Evolutionary conservation across 352 stramenopile species (phyloP), one percentile per base, ranked within the genome.

Genomic region (Globisporangium mamillatum): DNA sequence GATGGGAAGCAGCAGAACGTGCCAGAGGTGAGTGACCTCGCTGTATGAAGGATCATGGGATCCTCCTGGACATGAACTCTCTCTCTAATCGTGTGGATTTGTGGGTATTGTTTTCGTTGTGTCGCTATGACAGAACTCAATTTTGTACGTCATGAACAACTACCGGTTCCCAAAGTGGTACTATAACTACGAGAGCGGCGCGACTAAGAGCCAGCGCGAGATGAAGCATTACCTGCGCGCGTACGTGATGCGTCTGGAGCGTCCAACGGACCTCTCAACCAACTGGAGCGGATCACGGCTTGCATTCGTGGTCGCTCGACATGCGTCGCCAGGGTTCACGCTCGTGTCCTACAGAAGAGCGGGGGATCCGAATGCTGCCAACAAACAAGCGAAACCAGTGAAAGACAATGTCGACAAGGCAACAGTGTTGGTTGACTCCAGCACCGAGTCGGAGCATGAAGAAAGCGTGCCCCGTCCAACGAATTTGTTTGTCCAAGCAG

Each of bases 151-250:
- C 48, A 67, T 87, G 29, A 87, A 87, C 71, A 84, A 87, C 34
- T 72, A 82, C 32, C 75, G 71, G 22, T 84, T 80, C 54, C 77
- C 77, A 25, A 80, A 77, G 53, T 88, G 79, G 79, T 72, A 79
- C 48, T 88, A 88, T 65, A 77, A 68, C 53, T 88, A 84, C 65
- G 72, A 83, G 58, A 84, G 77, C 46, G 81, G 75, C 57, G 64
- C 78, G 25, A 88, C 75, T 10, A 72, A 78, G 54, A 78, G 60
- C 20, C 73, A 85, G 59, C 79, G 77, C 54, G 74, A 81, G 48
- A 82, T 84, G 77, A 75, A 71, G 10, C 79, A 88, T 53, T 70
- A 78, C 24, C 54, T 88, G 56, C 73, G 71, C 10, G 71, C 72
- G 10, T 88, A 88, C 52, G 70, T 88, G 12, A 73, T 79, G 32